phyloP scores from a whole-genome alignment of 768 basidiomycete genomes.

The Tricholoma furcatifolium region DNA sequence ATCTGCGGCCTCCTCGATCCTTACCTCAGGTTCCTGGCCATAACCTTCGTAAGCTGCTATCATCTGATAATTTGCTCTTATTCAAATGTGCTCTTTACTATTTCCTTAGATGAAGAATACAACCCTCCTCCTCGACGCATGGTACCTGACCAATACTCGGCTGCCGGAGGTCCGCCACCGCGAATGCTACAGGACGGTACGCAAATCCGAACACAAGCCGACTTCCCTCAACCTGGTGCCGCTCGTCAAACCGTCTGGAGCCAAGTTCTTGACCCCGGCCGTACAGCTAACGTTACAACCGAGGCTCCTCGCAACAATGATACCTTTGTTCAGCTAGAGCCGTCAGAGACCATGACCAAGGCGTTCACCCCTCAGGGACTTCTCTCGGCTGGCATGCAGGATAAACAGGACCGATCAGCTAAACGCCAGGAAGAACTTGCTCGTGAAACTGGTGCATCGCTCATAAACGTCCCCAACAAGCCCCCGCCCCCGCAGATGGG shows the following conservation, averaged over 20 bases:
- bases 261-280: constrained; percentile 76
- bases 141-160: constrained; percentile 49
- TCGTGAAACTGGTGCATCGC: constrained; percentile 84
- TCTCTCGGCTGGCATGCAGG: constrained; percentile 91
- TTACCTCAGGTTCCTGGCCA: constrained; percentile 63
- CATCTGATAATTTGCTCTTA: constrained; percentile 17
- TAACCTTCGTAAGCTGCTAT: constrained; percentile 36
- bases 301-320: constrained; percentile 48
- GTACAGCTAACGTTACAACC: constrained; percentile 32
- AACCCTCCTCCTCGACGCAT: constrained; percentile 43
- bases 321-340: constrained; percentile 72
- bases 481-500: constrained; percentile 95
- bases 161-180: constrained; percentile 25
- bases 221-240: constrained; percentile 50
- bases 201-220: constrained; percentile 54
- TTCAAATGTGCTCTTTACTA: constrained; percentile 12
- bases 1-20: constrained; percentile 57
- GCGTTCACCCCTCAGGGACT: constrained; percentile 95
- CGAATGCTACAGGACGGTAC: constrained; percentile 58
- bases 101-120: constrained; percentile 40
- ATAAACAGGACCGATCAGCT: constrained; percentile 94
- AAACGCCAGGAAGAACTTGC: constrained; percentile 94
- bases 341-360: constrained; percentile 79
- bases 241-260: constrained; percentile 83
- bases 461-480: constrained; percentile 95